Evolutionary conservation across 371 early-diverging fungal genomes (phyloP).

Genomic region (Saksenaea vasiformis): DNA sequence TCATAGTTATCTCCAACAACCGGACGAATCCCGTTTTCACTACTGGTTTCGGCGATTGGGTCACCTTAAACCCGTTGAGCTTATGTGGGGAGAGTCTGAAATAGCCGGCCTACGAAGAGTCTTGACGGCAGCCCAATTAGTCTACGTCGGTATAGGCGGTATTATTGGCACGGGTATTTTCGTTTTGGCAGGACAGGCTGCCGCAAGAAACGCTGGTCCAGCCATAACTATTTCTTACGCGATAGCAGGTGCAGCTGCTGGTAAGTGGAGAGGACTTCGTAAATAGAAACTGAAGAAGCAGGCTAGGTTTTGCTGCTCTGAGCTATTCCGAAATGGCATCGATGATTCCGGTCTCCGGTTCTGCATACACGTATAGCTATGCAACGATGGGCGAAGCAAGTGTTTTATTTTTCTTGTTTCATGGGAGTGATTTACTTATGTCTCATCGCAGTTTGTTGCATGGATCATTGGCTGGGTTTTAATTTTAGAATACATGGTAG

Average conservation of each 20-base stretch:
- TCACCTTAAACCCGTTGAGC: slow-evolving; percentile 56
- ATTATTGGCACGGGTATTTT: slow-evolving; percentile 72
- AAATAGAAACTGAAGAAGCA: background rate
- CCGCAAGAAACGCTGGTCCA: slow-evolving; percentile 74
- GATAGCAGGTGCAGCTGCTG: slow-evolving; percentile 66
- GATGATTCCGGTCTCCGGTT: slow-evolving; percentile 80
- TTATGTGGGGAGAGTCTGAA: slow-evolving; percentile 45
- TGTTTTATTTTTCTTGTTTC: background rate
- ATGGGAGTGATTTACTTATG: background rate
- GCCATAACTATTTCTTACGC: slow-evolving; percentile 73
- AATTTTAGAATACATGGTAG: slow-evolving; percentile 76
- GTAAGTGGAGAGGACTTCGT: slow-evolving; percentile 11
- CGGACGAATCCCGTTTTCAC: slow-evolving; percentile 30
- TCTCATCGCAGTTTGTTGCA: slow-evolving; percentile 48
- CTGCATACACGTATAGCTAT: slow-evolving; percentile 79
- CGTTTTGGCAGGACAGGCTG: slow-evolving; percentile 66
- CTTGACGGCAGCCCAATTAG: slow-evolving; percentile 40
- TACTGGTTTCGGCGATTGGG: slow-evolving; percentile 46
- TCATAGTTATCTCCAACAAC: slow-evolving; percentile 33
- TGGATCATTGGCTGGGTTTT: slow-evolving; percentile 86
- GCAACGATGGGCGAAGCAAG: slow-evolving; percentile 74
- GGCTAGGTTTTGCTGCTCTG: slow-evolving; percentile 62
- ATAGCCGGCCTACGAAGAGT: slow-evolving; percentile 43
- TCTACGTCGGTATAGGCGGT: slow-evolving; percentile 64
- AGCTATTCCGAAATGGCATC: slow-evolving; percentile 81